Evolutionary conservation across 148 eudicot genomes (phyloP).

Genomic region (Chenopodium album): DNA sequence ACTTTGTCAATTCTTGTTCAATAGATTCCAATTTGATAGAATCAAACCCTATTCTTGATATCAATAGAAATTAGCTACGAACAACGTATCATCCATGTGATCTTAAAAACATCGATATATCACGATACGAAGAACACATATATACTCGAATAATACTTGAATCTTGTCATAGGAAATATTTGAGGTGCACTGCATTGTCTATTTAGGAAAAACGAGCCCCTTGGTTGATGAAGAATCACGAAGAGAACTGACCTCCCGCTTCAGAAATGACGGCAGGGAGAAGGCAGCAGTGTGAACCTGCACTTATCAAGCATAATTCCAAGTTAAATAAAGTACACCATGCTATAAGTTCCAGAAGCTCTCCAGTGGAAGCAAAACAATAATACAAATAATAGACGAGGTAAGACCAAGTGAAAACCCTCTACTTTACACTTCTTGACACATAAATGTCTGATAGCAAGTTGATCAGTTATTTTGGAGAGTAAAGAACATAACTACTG

Average conservation of each 20-base stretch:
- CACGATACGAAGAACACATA: conserved; percentile 2
- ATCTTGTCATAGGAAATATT: conserved; percentile 2
- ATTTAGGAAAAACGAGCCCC: not conserved
- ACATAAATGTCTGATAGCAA: no score
- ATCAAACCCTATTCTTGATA: not conserved
- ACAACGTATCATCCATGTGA: conserved; percentile 13
- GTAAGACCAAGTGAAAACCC: no score
- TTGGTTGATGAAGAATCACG: conserved; percentile 27
- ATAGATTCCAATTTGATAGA: not conserved
- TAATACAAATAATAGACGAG: not conserved
- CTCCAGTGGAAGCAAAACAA: no score
- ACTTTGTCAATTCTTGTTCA: not conserved
- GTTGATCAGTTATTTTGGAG: no score
- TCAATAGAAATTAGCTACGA: not conserved
- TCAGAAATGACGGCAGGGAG: conserved; percentile 77
- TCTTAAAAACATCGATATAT: not conserved
- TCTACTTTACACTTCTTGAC: no score
- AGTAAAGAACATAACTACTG: no score
- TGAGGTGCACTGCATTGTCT: not conserved
- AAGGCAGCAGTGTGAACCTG: conserved; percentile 92
- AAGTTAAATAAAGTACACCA: conserved; percentile 2
- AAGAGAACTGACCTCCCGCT: conserved; percentile 62
- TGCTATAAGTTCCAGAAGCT: not conserved
- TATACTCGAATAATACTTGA: conserved; percentile 17
- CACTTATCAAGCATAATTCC: not conserved